These are phyloP conservation scores for Diaporthe ilicicola DNA, from an alignment of 2,329 filamentous ascomycete genomes.

Conservation along the genomic window DNA sequence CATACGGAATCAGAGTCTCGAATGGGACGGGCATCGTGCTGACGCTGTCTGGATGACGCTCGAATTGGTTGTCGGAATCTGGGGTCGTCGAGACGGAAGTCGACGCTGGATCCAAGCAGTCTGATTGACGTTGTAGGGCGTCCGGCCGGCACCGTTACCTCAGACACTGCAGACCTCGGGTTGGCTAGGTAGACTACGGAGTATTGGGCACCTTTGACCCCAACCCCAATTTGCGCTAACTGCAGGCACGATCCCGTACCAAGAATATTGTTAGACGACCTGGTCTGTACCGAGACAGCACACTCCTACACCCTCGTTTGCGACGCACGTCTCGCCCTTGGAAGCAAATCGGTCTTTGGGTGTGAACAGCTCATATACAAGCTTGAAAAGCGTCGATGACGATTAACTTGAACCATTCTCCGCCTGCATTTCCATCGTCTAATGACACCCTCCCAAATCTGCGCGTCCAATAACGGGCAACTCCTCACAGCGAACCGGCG, in stretches of 20 bases:
- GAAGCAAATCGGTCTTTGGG: not conserved
- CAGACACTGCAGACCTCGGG: not conserved
- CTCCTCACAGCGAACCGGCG: constrained; percentile 12
- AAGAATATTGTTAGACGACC: constrained; percentile 11
- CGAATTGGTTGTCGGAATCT: not conserved
- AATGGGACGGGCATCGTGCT: constrained; percentile 69
- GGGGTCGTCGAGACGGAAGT: not conserved
- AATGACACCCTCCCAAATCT: not conserved
- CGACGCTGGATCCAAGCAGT: not conserved
- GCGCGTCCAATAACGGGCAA: constrained; percentile 26
- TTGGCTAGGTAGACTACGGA: too few species aligned
- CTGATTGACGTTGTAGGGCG: not conserved
- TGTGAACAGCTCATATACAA: not conserved
- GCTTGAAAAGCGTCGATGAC: constrained; percentile 10
- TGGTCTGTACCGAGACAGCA: constrained; percentile 21
- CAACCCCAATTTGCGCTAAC: constrained; percentile 17
- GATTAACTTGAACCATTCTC: not conserved
- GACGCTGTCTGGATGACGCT: not conserved
- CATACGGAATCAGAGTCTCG: constrained; percentile 71
- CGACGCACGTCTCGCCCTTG: constrained; percentile 20
- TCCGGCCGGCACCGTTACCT: constrained; percentile 7
- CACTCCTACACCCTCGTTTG: constrained; percentile 5
- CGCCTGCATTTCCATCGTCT: not conserved
- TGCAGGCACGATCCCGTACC: not conserved
- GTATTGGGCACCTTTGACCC: not conserved